Evolutionary conservation across 768 basidiomycete genomes (phyloP).

Genomic region (Russula lepida): DNA sequence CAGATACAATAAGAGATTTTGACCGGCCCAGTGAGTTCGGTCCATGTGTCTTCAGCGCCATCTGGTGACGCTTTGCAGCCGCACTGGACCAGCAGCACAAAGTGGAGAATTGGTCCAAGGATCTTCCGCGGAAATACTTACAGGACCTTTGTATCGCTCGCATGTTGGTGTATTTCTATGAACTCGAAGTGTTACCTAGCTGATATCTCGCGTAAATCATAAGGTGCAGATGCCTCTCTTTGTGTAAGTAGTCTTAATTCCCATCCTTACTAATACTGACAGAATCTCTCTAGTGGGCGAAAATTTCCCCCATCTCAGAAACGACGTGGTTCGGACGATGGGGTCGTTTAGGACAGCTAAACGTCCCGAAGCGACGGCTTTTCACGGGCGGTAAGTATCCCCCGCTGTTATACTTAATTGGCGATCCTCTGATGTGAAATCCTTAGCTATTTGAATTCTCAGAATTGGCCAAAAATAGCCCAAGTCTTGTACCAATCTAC

Average conservation of each 20-base stretch:
- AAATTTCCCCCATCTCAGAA: background rate
- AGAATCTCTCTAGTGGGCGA: background rate
- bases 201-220: background rate
- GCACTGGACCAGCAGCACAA: background rate
- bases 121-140: background rate
- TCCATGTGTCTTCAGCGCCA: background rate
- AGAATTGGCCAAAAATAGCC: background rate
- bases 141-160: conserved; percentile 8
- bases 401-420: no score
- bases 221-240: conserved; percentile 11
- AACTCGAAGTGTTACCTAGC: background rate
- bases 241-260: background rate
- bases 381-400: background rate
- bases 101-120: background rate
- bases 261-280: background rate
- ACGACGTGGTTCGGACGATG: background rate
- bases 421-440: background rate
- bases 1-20: background rate
- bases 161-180: background rate
- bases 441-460: background rate
- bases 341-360: background rate
- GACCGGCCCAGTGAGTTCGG: background rate
- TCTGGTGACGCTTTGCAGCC: background rate
- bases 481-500: conserved; percentile 4
- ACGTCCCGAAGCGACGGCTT: background rate